Evolutionary conservation across 23 red algal species (phyloP).

Genomic region (Chondrus crispus): DNA sequence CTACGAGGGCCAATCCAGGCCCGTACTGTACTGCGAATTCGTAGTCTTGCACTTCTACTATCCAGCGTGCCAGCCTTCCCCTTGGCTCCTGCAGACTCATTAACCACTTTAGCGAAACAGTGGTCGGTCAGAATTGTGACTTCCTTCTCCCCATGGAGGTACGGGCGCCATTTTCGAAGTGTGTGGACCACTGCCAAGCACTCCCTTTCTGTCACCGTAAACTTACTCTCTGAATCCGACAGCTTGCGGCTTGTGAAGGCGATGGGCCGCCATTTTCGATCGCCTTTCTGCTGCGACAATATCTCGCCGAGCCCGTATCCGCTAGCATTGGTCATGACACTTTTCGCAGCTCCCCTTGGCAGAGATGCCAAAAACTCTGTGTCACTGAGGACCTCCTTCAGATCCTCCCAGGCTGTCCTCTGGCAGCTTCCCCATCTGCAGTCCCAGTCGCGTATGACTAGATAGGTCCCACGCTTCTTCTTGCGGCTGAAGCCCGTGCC

Average conservation of each 20-base stretch:
- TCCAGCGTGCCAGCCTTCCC: background rate
- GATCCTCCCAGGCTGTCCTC: background rate
- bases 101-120: background rate
- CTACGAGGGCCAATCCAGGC: background rate
- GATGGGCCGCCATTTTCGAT: background rate
- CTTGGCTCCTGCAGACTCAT: background rate
- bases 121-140: background rate
- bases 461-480: background rate
- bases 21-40: background rate
- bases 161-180: background rate
- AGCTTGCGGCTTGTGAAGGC: background rate
- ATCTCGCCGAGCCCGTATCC: background rate
- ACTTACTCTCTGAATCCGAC: background rate
- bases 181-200: background rate
- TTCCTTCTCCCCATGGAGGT: background rate
- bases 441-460: slow-evolving; percentile 8
- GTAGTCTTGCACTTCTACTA: background rate
- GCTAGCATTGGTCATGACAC: background rate
- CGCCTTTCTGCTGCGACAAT: background rate
- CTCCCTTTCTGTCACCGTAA: background rate
- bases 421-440: background rate
- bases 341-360: background rate
- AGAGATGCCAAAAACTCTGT: background rate
- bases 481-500: background rate
- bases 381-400: background rate